A percentile compares a stretch with the other conserved stretches of the same genome.
phyloP scores from a whole-genome alignment of 208 protist genomes.

The Blastocrithidia nonstop region DNA sequence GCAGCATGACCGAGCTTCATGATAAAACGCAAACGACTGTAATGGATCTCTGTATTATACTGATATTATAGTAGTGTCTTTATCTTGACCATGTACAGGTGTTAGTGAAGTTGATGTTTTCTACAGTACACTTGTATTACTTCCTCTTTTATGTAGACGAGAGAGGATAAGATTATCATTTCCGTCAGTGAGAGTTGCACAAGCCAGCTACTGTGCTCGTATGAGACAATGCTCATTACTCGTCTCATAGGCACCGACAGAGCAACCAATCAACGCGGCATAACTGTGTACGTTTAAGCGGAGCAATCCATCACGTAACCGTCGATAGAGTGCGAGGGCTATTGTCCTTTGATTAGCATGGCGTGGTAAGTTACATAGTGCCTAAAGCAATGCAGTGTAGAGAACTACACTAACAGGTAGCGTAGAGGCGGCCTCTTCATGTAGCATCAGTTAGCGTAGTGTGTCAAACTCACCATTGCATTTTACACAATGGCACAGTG shows the following conservation, averaged over 20 bases:
- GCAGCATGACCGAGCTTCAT: constrained; percentile 46
- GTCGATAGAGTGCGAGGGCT: constrained; percentile 63
- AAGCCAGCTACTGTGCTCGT: too few relatives aligned
- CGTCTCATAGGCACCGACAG: constrained; percentile 35
- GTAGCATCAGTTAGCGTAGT: constrained; percentile 35
- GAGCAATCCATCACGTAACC: constrained; percentile 43
- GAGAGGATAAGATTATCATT: too few relatives aligned
- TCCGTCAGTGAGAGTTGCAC: too few relatives aligned
- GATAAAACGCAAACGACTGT: constrained; percentile 73
- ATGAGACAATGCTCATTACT: too few relatives aligned
- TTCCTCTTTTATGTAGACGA: too few relatives aligned
- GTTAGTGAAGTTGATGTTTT: too few relatives aligned
- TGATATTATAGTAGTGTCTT: too few relatives aligned
- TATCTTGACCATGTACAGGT: too few relatives aligned
- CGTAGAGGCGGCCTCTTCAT: constrained; percentile 23
- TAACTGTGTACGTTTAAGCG: constrained; percentile 42
- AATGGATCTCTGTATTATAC: constrained; percentile 21
- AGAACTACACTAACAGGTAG: constrained; percentile 54
- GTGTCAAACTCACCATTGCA: constrained; percentile 36
- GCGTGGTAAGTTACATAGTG: constrained; percentile 31
- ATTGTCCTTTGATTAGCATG: constrained; percentile 44
- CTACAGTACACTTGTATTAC: too few relatives aligned
- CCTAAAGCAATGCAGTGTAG: constrained; percentile 64
- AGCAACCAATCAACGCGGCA: constrained; percentile 62
- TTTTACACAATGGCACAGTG: constrained; percentile 26